A percentile compares a stretch with the other conserved stretches of the same genome.
These are phyloP conservation scores for Venturia oleaginea DNA, from an alignment of 2,329 filamentous ascomycete genomes.

Conservation along the genomic window DNA sequence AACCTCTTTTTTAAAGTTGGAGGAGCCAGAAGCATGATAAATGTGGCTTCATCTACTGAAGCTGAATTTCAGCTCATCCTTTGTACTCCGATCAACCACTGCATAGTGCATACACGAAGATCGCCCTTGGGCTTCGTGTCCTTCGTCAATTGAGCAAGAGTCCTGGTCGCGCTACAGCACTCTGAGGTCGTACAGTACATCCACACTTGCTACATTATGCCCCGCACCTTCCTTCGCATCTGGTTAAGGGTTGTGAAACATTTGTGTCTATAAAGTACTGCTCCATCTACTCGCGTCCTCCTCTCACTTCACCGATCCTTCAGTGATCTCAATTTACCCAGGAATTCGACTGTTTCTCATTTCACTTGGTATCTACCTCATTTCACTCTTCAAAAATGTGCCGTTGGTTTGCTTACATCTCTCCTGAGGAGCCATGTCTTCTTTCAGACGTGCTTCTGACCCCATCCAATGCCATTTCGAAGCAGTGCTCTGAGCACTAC, in stretches of 20 bases:
- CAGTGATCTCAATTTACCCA: not conserved
- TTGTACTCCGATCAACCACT: not conserved
- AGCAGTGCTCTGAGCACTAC: conserved; percentile 39
- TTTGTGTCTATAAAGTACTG: not conserved
- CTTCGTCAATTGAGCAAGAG: not conserved
- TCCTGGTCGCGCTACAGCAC: not conserved
- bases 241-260: not conserved
- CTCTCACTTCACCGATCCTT: not conserved
- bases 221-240: conserved; percentile 1
- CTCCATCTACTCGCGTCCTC: too few species aligned
- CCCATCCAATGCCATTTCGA: conserved; percentile 28
- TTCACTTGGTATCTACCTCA: not conserved
- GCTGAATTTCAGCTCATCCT: not conserved
- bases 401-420: conserved; percentile 50
- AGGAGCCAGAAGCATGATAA: not conserved
- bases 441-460: conserved; percentile 46
- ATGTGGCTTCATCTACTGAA: not conserved
- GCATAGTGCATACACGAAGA: not conserved
- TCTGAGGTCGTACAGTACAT: not conserved
- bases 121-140: not conserved
- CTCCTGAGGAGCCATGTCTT: conserved; percentile 42
- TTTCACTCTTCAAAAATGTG: conserved; percentile 27
- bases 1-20: not conserved
- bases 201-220: not conserved
- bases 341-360: not conserved